Evolutionary conservation across 1,139 yeast genomes (phyloP).

Genomic region (Hyphopichia buzzinii): DNA sequence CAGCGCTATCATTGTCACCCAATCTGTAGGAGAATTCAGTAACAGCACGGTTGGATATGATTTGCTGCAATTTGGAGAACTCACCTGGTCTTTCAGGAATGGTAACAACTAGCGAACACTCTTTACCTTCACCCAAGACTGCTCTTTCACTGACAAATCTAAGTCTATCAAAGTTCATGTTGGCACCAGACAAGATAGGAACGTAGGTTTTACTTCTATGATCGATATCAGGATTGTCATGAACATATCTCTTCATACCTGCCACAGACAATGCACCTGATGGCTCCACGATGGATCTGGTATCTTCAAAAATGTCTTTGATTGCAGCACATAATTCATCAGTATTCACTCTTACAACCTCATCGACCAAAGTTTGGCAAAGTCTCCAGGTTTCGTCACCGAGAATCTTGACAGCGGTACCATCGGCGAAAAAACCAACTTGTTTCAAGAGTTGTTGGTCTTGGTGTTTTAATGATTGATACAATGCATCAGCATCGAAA

Average conservation of each 20-base stretch:
- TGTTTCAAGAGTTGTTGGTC: slow-evolving; percentile 55
- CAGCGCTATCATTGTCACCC: slow-evolving; percentile 56
- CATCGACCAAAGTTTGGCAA: slow-evolving; percentile 78
- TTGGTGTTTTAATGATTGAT: slow-evolving; percentile 62
- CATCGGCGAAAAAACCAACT: slow-evolving; percentile 99
- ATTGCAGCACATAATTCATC: slow-evolving; percentile 98
- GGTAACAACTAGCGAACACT: slow-evolving; percentile 84
- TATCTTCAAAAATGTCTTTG: slow-evolving; percentile 93
- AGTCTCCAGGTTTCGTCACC: slow-evolving; percentile 92
- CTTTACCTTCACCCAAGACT: slow-evolving; percentile 95
- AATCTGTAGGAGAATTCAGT: slow-evolving; percentile 93
- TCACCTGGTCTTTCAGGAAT: slow-evolving; percentile 94
- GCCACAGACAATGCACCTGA: slow-evolving; percentile 97
- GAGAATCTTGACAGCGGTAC: slow-evolving; percentile 90
- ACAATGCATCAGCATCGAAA: slow-evolving; percentile 87
- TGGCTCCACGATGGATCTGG: slow-evolving; percentile 92
- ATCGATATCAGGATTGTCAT: slow-evolving; percentile 64
- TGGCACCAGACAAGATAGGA: slow-evolving; percentile 91
- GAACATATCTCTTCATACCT: slow-evolving; percentile 81
- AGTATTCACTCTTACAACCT: slow-evolving; percentile 80
- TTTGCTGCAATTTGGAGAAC: slow-evolving; percentile 68
- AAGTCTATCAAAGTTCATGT: slow-evolving; percentile 94
- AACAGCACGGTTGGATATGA: slow-evolving; percentile 81
- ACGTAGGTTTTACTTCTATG: slow-evolving; percentile 74
- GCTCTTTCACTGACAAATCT: slow-evolving; percentile 98